Percentiles rank a stretch among this genome's conserved stretches.
Conservation (phyloP, 305 asterid genomes). For the Plantago coronopus region DNA sequence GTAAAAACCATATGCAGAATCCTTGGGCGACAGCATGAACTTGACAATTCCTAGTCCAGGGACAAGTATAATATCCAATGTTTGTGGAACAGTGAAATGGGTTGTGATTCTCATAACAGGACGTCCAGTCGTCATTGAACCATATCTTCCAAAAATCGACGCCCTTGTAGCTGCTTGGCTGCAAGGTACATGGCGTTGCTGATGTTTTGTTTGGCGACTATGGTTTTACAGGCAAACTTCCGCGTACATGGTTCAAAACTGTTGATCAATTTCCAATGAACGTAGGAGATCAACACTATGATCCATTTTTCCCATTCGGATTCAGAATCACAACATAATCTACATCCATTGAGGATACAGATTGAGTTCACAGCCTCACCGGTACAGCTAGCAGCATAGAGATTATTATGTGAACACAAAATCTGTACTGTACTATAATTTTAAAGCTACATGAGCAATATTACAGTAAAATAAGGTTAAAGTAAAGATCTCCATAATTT, state of each 20-base stretch:
- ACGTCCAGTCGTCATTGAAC: slow-evolving; percentile 50
- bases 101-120: slow-evolving; percentile 50
- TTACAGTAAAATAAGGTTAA: too few species aligned
- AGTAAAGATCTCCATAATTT: too few species aligned
- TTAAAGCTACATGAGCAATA: too few species aligned
- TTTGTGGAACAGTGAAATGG: slow-evolving; percentile 46
- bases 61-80: slow-evolving; percentile 34
- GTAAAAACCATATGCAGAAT: slow-evolving; percentile 54
- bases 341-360: not conserved
- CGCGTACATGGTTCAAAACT: slow-evolving; percentile 58
- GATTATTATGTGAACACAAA: too few species aligned
- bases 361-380: too few species aligned
- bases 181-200: slow-evolving; percentile 63
- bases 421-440: too few species aligned
- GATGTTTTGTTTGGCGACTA: slow-evolving; percentile 57
- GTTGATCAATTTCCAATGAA: slow-evolving; percentile 67
- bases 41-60: slow-evolving; percentile 46
- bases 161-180: slow-evolving; percentile 69
- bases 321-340: slow-evolving; percentile 42
- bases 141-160: slow-evolving; percentile 41
- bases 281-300: slow-evolving; percentile 45
- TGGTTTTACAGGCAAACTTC: slow-evolving; percentile 51
- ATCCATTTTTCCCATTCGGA: slow-evolving; percentile 54
- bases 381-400: too few species aligned
- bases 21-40: slow-evolving; percentile 45